Evolutionary conservation across 768 basidiomycete species (phyloP), one percentile per base, ranked within the genome.

Genomic region (Lactifluus pinguis): DNA sequence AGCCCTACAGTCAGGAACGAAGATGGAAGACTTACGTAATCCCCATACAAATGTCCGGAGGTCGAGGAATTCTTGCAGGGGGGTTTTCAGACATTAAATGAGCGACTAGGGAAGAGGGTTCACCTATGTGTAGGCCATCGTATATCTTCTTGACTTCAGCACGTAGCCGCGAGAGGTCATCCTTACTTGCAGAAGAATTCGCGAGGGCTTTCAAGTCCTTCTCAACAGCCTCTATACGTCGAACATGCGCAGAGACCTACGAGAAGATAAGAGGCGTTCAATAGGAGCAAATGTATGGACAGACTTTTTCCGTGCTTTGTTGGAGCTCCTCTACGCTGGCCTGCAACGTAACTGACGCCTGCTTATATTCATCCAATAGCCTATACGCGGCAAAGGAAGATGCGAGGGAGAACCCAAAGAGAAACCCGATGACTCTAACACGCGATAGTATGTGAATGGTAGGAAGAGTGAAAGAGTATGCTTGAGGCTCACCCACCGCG

Each of bases 331-430:
- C 86, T 15, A 95, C 89, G 69, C 91, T 93, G 21, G 86, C 83
- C 72, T 94, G 88, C 53, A 97, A 74, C 32, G 89, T 82, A n/a
- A 87, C 85, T 4, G 92, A 92, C 34, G 93, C 92, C 47, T 80
- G 76, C 72, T 92, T 90, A 73, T 94, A 93, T 75, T 95, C 94
- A 64, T 95, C 92, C 50, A 95, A 74, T 19, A 97, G 78, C 70
- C 90, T 84, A 71, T 93, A 95, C 30, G 92, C 86, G 45, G 92
- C 90, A 67, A 85, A 82, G 0, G 89, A 86, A 1, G 92, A 91
- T 1, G 92, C 92, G 39, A 94, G 73, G 6, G 93, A 93, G 76
- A 95, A 95, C 1, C 92, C 94, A 66, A 94, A 83, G 39, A 97
- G 72, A 70, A 93, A 92, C 0, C 91, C 91, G 45, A 92, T 80